These are phyloP conservation scores for Wickerhamomyces hampshirensis DNA, from an alignment of 805 yeast species.

Conservation along the genomic window DNA sequence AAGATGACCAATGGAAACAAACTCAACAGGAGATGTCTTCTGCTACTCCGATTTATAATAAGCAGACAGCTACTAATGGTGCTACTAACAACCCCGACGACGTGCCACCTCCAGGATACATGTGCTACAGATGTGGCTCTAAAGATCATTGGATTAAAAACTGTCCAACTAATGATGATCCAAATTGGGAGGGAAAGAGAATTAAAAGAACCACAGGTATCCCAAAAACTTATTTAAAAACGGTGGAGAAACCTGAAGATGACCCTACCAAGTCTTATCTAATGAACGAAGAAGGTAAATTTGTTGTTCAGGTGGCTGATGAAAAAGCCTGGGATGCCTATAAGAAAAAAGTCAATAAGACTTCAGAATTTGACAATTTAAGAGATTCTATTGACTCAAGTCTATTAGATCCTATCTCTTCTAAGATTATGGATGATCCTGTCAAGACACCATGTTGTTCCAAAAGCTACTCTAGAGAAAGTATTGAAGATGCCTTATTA, in stretches of 20 bases:
- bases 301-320: constrained; percentile 95
- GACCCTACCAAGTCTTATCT: constrained; percentile 57
- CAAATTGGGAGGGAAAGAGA: constrained; percentile 88
- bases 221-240: constrained; percentile 85
- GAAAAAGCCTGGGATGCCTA: constrained; percentile 83
- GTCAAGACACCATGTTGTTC: constrained; percentile 81
- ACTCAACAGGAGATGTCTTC: constrained; percentile 88
- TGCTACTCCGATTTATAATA: constrained; percentile 67
- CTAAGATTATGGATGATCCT: constrained; percentile 62
- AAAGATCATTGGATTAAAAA: constrained; percentile 94
- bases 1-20: constrained; percentile 91
- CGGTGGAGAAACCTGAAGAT: constrained; percentile 77
- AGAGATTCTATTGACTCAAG: constrained; percentile 47
- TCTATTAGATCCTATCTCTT: constrained; percentile 66
- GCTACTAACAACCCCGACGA: constrained; percentile 46
- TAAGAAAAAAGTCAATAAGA: constrained; percentile 50
- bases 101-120: constrained; percentile 91
- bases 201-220: constrained; percentile 95
- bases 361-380: constrained; percentile 22
- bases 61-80: constrained; percentile 7
- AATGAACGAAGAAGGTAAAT: constrained; percentile 93
- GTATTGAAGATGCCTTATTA: constrained; percentile 62
- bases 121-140: constrained; percentile 94
- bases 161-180: constrained; percentile 92
- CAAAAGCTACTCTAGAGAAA: constrained; percentile 49